Percentiles rank a stretch among this genome's conserved stretches.
phyloP scores from a whole-genome alignment of 1,139 yeast genomes.

The Yamadazyma triangularis region DNA sequence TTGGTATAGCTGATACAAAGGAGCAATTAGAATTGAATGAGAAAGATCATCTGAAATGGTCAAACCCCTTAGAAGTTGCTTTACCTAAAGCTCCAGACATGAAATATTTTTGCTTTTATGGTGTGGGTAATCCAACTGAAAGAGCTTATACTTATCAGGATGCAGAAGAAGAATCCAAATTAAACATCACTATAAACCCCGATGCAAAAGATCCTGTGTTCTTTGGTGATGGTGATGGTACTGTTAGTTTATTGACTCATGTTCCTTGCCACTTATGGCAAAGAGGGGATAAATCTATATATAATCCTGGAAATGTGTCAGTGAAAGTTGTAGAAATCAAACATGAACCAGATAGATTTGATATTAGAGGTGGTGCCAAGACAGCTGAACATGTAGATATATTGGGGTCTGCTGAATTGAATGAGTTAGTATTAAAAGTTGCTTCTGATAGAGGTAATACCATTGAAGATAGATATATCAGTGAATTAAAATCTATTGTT shows the following conservation, averaged over 20 bases:
- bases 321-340: slow-evolving; percentile 85
- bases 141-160: slow-evolving; percentile 77
- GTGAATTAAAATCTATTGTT: slow-evolving; percentile 60
- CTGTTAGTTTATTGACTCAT: slow-evolving; percentile 83
- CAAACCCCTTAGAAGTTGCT: slow-evolving; percentile 86
- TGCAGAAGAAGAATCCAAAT: slow-evolving; percentile 51
- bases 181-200: slow-evolving; percentile 67
- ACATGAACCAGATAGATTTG: slow-evolving; percentile 91
- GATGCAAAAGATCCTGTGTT: slow-evolving; percentile 58
- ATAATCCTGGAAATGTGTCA: slow-evolving; percentile 71
- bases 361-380: slow-evolving; percentile 94
- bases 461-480: slow-evolving; percentile 56
- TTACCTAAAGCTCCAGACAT: slow-evolving; percentile 91
- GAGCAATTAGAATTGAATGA: slow-evolving; percentile 61
- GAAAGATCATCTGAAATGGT: slow-evolving; percentile 74
- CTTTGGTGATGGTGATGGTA: slow-evolving; percentile 94
- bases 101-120: slow-evolving; percentile 87
- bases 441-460: slow-evolving; percentile 75
- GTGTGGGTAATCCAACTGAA: slow-evolving; percentile 94
- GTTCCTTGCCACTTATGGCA: slow-evolving; percentile 82
- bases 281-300: slow-evolving; percentile 54
- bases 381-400: slow-evolving; percentile 98
- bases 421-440: slow-evolving; percentile 75
- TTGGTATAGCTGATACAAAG: slow-evolving; percentile 62
- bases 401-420: slow-evolving; percentile 86